Base-by-base conservation (phyloP, 306 rosid species). In the Erythrophleum fordii region DNA sequence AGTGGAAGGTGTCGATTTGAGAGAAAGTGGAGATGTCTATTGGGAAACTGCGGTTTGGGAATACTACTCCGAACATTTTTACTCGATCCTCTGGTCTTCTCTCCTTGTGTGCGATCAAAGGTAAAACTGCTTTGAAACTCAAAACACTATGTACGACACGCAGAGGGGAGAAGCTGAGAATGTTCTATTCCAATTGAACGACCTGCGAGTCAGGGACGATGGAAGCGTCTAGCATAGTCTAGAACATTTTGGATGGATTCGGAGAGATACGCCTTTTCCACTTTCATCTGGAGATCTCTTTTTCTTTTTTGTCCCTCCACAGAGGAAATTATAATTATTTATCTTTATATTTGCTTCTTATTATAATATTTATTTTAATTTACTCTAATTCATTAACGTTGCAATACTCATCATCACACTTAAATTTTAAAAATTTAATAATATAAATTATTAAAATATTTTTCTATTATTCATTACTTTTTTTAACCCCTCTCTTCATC, bases 11-110 rank as follows among this genome's bases (percentile, higher is more conserved):
- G 77, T 95, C 97, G 88, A 93, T 90, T 83, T 93, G 98, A 22
- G 98, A 69, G 87, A 95, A 95, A 82, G 97, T 84, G 53, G 98
- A 88, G 78, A 93, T 89, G 82, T 95, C 98, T 64, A 95, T 87
- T 0, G 99, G 99, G 85, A 93, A 93, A 85, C 99, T 93, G 0
- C 97, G 94, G 64, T 95, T 91, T 5, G 98, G 99, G 25, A 95
- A 95, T 10, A 93, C 97, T 0, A 95, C 97, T n/a, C 97, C 98
- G 35, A 93, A 95, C 98, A 95, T 95, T 37, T 77, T 69, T 8
- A 1, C 20, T 14, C 2, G 1, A 2, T 66, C 41, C n/a, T 55
- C 31, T 79, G 68, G 12, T 25, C 2, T 48, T 26, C 22, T 10
- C 20, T 25, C 37, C 7, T 28, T 5, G 66, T 20, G 42, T 39